Conservation (phyloP, 164 flowering plant genomes). For the Cinnamomum micranthum region DNA sequence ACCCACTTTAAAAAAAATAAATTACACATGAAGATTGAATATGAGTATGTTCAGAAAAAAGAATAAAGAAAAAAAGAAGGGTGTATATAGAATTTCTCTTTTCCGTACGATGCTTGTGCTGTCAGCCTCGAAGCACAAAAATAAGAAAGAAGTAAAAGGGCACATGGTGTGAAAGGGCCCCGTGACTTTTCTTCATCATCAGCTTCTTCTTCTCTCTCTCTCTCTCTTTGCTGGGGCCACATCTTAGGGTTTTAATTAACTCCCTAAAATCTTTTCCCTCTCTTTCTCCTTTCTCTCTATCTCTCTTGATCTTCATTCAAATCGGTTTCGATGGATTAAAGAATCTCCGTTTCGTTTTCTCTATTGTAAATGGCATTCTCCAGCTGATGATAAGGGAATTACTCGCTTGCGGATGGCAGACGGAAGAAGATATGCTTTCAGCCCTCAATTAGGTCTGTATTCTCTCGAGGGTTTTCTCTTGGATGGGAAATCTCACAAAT, state of each 20-base stretch:
- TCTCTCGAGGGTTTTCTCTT: too few species aligned
- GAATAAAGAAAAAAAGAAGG: too few species aligned
- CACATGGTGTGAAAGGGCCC: background rate
- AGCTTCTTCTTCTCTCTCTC: background rate
- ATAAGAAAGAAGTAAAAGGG: background rate
- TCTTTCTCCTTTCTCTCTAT: background rate
- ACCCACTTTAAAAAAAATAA: too few species aligned
- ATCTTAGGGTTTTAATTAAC: background rate
- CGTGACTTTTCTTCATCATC: background rate
- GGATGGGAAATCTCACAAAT: too few species aligned
- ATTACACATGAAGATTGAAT: too few species aligned
- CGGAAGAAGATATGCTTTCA: constrained; percentile 28
- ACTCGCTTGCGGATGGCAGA: constrained; percentile 40
- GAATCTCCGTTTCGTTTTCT: background rate
- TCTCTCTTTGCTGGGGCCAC: background rate
- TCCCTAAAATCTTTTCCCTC: background rate
- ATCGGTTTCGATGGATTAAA: background rate
- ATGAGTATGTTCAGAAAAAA: too few species aligned
- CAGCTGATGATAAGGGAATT: constrained; percentile 20
- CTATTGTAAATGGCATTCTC: background rate
- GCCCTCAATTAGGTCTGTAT: constrained; percentile 37
- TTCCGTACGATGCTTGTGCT: too few species aligned
- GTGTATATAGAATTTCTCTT: too few species aligned
- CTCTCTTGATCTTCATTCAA: background rate
- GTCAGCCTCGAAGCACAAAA: too few species aligned